phyloP scores from a whole-genome alignment of 2,329 filamentous ascomycete genomes.

The Colletotrichum zoysiae region DNA sequence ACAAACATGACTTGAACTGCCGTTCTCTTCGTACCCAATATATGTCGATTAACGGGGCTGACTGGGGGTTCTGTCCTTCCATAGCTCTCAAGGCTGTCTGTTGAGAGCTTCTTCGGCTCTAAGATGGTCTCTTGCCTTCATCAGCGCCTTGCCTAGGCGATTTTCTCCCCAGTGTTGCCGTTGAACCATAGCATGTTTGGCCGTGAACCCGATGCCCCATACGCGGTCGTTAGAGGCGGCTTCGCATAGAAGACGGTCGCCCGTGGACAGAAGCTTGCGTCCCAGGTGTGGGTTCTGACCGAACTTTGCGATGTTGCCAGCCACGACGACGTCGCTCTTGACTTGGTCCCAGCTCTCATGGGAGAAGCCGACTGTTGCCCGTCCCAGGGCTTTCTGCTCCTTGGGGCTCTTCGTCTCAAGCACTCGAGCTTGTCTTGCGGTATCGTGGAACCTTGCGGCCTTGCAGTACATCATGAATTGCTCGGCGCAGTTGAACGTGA shows the following conservation, averaged over 20 bases:
- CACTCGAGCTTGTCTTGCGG: conserved; percentile 42
- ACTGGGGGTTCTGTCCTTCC: neutral
- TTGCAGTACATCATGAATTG: conserved; percentile 60
- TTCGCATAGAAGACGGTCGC: conserved; percentile 49
- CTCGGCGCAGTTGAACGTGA: conserved; percentile 53
- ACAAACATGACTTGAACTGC: too few species aligned
- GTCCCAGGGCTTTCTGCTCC: conserved; percentile 49
- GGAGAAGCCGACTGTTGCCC: conserved; percentile 46
- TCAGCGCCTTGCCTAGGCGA: conserved; percentile 9
- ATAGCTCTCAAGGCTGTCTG: neutral
- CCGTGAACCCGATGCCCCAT: conserved; percentile 36
- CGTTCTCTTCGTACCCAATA: too few species aligned
- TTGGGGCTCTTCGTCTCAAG: conserved; percentile 47
- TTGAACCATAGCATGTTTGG: conserved; percentile 14
- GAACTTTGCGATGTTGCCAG: conserved; percentile 52
- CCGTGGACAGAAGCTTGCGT: conserved; percentile 49
- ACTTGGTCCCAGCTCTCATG: conserved; percentile 49
- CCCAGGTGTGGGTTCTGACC: conserved; percentile 47
- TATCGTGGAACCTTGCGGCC: conserved; percentile 52
- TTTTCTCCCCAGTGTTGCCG: conserved; percentile 3
- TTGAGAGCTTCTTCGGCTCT: neutral
- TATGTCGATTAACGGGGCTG: neutral
- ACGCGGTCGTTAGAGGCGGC: conserved; percentile 49
- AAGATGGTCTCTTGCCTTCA: conserved; percentile 10
- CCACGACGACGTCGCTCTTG: conserved; percentile 49